Evolutionary conservation across 129 eudicot species (phyloP), one percentile per base, ranked within the genome.

Genomic region (Dittrichia graveolens): DNA sequence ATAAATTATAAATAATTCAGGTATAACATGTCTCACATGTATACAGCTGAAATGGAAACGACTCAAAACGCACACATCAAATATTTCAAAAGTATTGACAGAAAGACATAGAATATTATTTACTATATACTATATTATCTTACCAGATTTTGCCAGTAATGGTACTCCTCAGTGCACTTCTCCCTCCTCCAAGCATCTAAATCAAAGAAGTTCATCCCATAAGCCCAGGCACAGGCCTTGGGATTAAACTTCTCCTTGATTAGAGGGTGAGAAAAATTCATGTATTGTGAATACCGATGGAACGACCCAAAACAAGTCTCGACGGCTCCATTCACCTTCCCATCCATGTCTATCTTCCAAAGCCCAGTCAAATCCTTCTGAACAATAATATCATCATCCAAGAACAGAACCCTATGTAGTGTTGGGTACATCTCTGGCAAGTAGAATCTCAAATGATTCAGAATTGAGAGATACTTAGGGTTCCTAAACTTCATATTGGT

Each of bases 101-200:
- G n/a, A 37, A 31, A 55, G 10, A n/a, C 3, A 31, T 7, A 24
- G 8, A 53, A 34, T 37, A 44, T 47, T 41, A 16, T 54, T 41
- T 70, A 70, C 54, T 6, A 19, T 3, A 46, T 31, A 37, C 31
- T 24, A 34, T 48, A n/a, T 11, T 34, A 48, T 69, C 88, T 77
- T 67, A 91, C 97, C 95, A 85, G 80, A 80, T 79, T 91, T 83
- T 91, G 97, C 97, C 96, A 91, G 85, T 89, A 92, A 69, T 92
- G 97, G 70, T 92, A 92, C 76, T 89, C 88, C 64, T 89, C 97
- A 12, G 97, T 91, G 80, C 95, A 85, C 75, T 88, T 85, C 75
- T 87, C 97, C 77, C 81, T 91, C 84, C 97, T 85, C 97, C 97
- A 91, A 52, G 97, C 97, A 87, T 91, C 95, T 86, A 91, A 80